Evolutionary conservation across 805 yeast genomes (phyloP), one percentile per base, ranked within the genome.

Genomic region (Saturnispora kantuleensis): DNA sequence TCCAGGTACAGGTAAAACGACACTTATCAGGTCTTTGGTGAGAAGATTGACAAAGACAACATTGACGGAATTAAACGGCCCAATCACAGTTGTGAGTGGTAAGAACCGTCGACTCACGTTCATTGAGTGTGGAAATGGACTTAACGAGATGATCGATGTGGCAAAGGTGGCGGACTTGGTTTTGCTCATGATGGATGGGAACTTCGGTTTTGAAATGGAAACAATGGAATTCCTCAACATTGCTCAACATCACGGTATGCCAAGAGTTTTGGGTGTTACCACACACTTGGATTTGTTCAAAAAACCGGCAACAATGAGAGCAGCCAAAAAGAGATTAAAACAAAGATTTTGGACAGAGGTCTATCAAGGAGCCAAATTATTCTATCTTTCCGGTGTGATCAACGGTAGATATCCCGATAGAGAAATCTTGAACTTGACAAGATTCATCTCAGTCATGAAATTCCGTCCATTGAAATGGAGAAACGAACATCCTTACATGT

Each of bases 381-480:
- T 93, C 60, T 89, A 90, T 59, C 70, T 93, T 15, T 84, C 95
- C 1, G 98, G 99, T 57, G 97, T 93, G 39, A 74, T 93, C 42
- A 94, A 93, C 58, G 98, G 98, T 35, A 77, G 99, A 59, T 93
- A 93, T 60, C 98, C 98, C 2, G 99, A 93, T 63, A 74, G 98
- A 55, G 99, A 93, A 62, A 84, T 93, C 49, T 69, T 93, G 49
- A 93, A 93, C 58, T 71, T 93, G 56, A 82, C 95, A 3, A 73
- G 99, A 53, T 93, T 94, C 60, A 84, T 93, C 44, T 81, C 94
- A 5, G 97, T 90, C 38, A 90, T 94, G 97, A 93, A 94, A 63
- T 94, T 94, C 65, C 77, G 98, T 58, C 99, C 99, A n/a, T 70
- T 94, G 55, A 93, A 93, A 63, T 93, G 99, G 99, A 79, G 98